Percentiles rank a stretch among this genome's conserved stretches.
These are phyloP conservation scores for Camellia granthamiana DNA, from an alignment of 148 eudicot species.

Conservation along the genomic window DNA sequence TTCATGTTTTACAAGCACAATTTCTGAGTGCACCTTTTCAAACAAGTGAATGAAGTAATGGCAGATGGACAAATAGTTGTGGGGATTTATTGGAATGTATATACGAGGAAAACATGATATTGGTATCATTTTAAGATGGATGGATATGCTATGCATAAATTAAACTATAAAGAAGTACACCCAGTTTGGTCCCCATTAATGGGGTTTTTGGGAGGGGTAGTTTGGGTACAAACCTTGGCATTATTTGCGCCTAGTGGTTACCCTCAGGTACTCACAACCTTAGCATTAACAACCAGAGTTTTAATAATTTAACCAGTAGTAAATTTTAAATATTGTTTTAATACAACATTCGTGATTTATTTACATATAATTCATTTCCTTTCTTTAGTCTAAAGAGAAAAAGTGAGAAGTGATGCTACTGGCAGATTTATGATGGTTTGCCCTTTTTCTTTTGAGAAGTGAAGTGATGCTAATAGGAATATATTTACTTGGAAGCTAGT, in stretches of 20 bases:
- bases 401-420: not conserved
- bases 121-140: not conserved
- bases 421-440: not conserved
- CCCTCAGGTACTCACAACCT: too few relatives aligned
- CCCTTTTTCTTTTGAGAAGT: not conserved
- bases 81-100: not conserved
- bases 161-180: not conserved
- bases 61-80: not conserved
- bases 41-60: not conserved
- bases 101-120: not conserved
- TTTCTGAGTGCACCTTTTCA: not conserved
- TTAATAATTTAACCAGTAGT: too few relatives aligned
- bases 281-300: too few relatives aligned
- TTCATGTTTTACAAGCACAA: not conserved
- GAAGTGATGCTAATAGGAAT: not conserved
- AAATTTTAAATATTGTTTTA: not conserved
- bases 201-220: too few relatives aligned
- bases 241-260: too few relatives aligned
- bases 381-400: not conserved
- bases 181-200: too few relatives aligned
- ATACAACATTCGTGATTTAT: not conserved
- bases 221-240: too few relatives aligned
- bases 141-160: constrained; percentile 2
- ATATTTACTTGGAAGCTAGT: not conserved
- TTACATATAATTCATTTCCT: not conserved